Evolutionary conservation across 495 filamentous ascomycete species (phyloP), one percentile per base, ranked within the genome.

Genomic region (Penicillium alfredii): DNA sequence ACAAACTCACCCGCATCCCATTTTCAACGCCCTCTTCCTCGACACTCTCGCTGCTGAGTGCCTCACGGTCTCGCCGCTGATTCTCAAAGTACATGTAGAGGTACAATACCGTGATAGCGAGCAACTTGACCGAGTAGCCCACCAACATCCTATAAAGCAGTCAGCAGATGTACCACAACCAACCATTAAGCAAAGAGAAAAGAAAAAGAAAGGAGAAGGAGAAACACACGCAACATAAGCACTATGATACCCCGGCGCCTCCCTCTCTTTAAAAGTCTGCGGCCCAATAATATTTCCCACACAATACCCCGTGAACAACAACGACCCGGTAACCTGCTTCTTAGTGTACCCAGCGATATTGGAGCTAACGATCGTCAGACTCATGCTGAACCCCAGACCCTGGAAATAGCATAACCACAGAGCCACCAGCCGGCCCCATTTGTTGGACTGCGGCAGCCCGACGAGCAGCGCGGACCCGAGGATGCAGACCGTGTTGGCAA

Each of bases 291-390:
- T 73, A 55, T 61, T 61, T 4, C 57, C 57, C 33, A 53, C 47
- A 29, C 57, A 61, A 23, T 60, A 61, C 7, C 49, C 56, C 14
- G 66, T 61, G 38, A 74, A 77, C 8, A 77, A 32, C 14, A 66
- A 48, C 3, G 72, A 72, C 14, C 64, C 66, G 0, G 73, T 77
- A 4, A 75, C 49, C 36, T 68, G 66, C 42, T 77, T 77, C 57
- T 77, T 77, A 0, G 72, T 77, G 33, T 71, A 74, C 3, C 73
- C 73, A 0, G 72, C 72, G 24, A 77, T 63, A 40, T 77, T 77
- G 4, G 56, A 63, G 33, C 51, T 58, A 2, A 58, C 45, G 6
- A 66, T 57, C 0, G 52, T 76, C 30, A 79, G 47, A 14, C 66
- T 66, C 30, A 80, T 64, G 2, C 78, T 55, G 5, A 49, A 60